Base-by-base conservation (phyloP, 371 early-diverging fungal species). In the Zychaea mexicana region DNA sequence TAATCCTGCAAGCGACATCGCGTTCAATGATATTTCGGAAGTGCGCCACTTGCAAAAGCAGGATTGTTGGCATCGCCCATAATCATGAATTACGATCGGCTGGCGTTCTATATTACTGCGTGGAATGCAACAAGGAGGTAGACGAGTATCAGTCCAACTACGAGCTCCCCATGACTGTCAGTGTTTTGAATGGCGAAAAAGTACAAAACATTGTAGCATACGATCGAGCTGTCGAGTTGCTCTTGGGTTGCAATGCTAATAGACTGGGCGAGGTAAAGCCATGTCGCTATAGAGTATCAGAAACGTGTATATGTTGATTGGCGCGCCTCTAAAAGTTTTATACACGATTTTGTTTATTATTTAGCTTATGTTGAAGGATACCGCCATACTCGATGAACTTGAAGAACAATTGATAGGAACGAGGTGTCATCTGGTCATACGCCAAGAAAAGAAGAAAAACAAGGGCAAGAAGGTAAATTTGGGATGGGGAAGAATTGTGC, bases 191-290 rank as follows among this genome's bases (percentile, higher is more conserved):
- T 21, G 54, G 15, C 5, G 33, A 39, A 22, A 45, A 32, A 17
- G 15, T 69, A 2, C 57, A 61, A 46, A 27, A 19, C 1, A 15
- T 53, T 21, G 12, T 33, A 7, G 28, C 42, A 10, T 62, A 61
- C 27, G 62, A 65, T 10, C 17, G 58, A 26, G 28, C n/a, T 9
- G 54, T 33, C 19, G 62, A 52, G 13, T n/a, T 19, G 0, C 33
- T 62, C 6, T 33, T 69, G 5, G 69, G 69, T 7, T 61, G 62
- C 57, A 17, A 13, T 0, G 24, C 65, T 2, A 27, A 52, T 9
- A 10, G 42, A 19, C 57, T 65, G 8, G 3, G n/a, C 8, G 39
- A 57, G 61, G 69, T 65, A 61, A 30, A n/a, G 19, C 6, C 6
- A 19, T 8, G 53, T 12, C 3, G 4, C 15, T 6, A 30, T 9